Percentiles rank a stretch among this genome's conserved stretches.
phyloP scores from a whole-genome alignment of 495 filamentous ascomycete genomes.

The Xylaria palmicola region DNA sequence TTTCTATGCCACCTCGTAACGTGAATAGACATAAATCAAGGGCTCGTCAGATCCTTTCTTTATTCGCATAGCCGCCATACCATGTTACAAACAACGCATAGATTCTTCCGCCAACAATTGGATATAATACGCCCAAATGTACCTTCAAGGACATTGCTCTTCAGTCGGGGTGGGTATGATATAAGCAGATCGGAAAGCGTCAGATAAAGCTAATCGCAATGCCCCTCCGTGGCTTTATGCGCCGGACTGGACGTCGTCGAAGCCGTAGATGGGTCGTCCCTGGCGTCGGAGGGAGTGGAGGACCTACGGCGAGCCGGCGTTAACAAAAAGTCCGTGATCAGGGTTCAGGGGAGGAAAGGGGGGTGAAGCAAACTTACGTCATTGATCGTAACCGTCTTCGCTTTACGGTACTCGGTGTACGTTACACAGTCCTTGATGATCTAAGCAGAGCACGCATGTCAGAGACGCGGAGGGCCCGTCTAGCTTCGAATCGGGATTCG shows the following conservation, averaged over 20 bases:
- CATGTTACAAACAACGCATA: neutral
- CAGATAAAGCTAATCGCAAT: neutral
- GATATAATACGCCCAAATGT: neutral
- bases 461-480: neutral
- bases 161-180: neutral
- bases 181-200: neutral
- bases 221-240: neutral
- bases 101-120: neutral
- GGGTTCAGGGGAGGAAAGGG: neutral
- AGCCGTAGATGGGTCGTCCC: slow-evolving; percentile 52
- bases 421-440: slow-evolving; percentile 52
- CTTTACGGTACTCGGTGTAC: slow-evolving; percentile 50
- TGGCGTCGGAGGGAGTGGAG: slow-evolving; percentile 55
- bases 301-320: slow-evolving; percentile 46
- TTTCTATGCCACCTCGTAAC: neutral
- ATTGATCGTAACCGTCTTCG: slow-evolving; percentile 61
- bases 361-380: slow-evolving; percentile 52
- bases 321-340: neutral
- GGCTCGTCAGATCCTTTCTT: neutral
- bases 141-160: neutral
- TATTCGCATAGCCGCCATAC: neutral
- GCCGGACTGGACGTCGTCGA: slow-evolving; percentile 33
- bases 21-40: neutral
- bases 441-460: slow-evolving; percentile 29
- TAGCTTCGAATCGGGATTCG: neutral